Evolutionary conservation across 306 rosid genomes (phyloP).

Genomic region (Cucurbita moschata): DNA sequence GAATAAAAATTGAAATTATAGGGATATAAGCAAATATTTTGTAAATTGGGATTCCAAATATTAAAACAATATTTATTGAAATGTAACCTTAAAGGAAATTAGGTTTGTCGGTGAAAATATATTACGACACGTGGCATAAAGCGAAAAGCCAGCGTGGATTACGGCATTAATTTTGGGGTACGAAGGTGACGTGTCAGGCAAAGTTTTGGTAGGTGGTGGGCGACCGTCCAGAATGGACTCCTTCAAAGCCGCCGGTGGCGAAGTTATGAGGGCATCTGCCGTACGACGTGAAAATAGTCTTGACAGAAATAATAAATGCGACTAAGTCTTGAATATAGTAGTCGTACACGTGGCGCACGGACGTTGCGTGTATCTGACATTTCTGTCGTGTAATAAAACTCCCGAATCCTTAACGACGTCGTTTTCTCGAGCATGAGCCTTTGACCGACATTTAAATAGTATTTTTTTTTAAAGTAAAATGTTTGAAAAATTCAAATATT

Average conservation of each 20-base stretch:
- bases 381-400: neutral
- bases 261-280: neutral
- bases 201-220: neutral
- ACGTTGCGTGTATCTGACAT: neutral
- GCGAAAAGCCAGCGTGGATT: neutral
- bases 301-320: neutral
- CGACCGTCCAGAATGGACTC: neutral
- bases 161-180: neutral
- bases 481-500: neutral
- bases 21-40: too few relatives aligned
- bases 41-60: too few relatives aligned
- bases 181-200: neutral
- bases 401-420: neutral
- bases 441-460: neutral
- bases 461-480: too few relatives aligned
- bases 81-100: too few relatives aligned
- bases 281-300: neutral
- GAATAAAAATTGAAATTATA: too few relatives aligned
- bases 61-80: too few relatives aligned
- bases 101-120: too few relatives aligned
- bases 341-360: neutral
- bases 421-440: neutral
- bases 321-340: neutral
- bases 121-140: neutral
- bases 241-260: constrained; percentile 5